Evolutionary conservation across 2,329 filamentous ascomycete genomes (phyloP).

Genomic region (Exophiala xenobiotica): DNA sequence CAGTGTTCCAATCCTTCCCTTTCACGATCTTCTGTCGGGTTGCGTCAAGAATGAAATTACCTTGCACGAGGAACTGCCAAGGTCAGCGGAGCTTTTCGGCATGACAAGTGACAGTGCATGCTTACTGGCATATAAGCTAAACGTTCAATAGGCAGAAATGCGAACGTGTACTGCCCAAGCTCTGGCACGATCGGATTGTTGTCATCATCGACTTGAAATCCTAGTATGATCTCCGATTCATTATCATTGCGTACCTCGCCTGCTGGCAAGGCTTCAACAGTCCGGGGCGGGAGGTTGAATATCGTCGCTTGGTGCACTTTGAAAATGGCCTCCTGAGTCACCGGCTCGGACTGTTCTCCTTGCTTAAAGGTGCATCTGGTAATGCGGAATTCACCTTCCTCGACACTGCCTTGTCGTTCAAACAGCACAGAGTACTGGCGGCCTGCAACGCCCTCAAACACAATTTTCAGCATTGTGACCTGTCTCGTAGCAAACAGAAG

Average conservation of each 20-base stretch:
- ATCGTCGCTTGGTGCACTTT: too few relatives aligned
- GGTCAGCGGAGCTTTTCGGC: neutral
- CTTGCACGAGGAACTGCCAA: neutral
- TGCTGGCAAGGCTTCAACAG: neutral
- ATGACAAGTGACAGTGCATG: neutral
- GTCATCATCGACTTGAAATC: neutral
- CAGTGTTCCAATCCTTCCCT: neutral
- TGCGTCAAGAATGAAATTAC: neutral
- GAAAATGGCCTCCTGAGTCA: neutral
- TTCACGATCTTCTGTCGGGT: neutral
- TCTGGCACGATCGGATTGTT: neutral
- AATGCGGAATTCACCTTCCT: neutral
- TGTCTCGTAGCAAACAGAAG: neutral
- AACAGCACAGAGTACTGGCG: neutral
- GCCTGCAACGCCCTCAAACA: neutral
- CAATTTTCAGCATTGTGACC: neutral
- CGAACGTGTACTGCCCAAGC: neutral
- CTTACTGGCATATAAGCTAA: neutral
- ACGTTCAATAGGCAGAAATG: neutral
- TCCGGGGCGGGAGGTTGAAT: too few relatives aligned
- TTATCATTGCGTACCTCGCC: neutral
- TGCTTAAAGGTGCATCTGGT: neutral
- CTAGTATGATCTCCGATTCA: neutral
- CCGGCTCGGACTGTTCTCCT: neutral
- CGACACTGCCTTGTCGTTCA: neutral